Evolutionary conservation across 352 stramenopile genomes (phyloP).

Genomic region (Phytopythium oedochilum): DNA sequence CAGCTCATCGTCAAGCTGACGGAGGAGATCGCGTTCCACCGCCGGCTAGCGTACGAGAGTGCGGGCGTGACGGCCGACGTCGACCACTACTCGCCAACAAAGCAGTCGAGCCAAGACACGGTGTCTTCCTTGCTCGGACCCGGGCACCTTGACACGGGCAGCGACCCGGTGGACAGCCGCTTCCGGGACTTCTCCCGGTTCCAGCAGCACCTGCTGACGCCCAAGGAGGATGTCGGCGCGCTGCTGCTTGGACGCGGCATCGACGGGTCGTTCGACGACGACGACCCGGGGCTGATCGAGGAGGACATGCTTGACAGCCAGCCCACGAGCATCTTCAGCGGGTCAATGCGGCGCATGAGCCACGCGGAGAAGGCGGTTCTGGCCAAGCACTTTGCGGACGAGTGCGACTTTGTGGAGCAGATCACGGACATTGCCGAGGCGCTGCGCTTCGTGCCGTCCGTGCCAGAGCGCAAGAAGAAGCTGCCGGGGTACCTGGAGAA

Average conservation of each 20-base stretch:
- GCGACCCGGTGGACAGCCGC: slow-evolving; percentile 51
- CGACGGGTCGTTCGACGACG: slow-evolving; percentile 35
- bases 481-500: slow-evolving; percentile 79
- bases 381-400: slow-evolving; percentile 80
- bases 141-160: slow-evolving; percentile 2
- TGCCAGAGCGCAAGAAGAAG: slow-evolving; percentile 74
- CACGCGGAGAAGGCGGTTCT: slow-evolving; percentile 76
- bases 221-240: slow-evolving; percentile 55
- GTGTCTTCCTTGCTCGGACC: slow-evolving; percentile 6
- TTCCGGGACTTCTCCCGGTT: slow-evolving; percentile 86
- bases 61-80: slow-evolving; percentile 13
- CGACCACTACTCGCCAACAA: slow-evolving; percentile 24
- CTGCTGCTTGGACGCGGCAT: slow-evolving; percentile 36
- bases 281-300: slow-evolving; percentile 39
- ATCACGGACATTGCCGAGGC: slow-evolving; percentile 85
- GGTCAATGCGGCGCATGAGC: slow-evolving; percentile 68
- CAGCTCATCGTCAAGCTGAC: slow-evolving; percentile 75
- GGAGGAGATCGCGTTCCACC: slow-evolving; percentile 69
- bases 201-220: slow-evolving; percentile 81
- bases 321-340: slow-evolving; percentile 69
- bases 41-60: slow-evolving; percentile 38
- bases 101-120: neutral
- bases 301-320: slow-evolving; percentile 66
- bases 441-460: slow-evolving; percentile 76
- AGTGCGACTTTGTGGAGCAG: slow-evolving; percentile 88